Base-by-base conservation (phyloP, 169 alveolate species). In the Eimeria mitis region DNA sequence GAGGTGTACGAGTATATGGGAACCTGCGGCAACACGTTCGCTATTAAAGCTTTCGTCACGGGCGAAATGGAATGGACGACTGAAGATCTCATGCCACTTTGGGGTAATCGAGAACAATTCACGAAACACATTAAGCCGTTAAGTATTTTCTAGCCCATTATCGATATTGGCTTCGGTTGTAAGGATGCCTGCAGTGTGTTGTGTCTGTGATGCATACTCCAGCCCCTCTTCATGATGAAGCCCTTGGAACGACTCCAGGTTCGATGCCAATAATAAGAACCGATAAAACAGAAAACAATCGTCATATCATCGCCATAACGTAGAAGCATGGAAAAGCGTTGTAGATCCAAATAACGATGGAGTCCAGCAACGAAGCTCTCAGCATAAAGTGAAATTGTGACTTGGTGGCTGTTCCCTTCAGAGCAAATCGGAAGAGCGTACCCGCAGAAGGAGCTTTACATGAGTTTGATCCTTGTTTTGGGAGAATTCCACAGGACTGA, bases 1-100 rank as follows among this genome's bases (percentile, higher is more conserved):
- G 92, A 87, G 63, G 92, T 87, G n/a, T 87, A 87, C 81, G 81
- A 87, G 44, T 87, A 87, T 49, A 61, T 87, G 92, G 92, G 92
- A 28, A 87, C 92, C 42, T 87, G 92, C 65, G 92, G 92, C 31
- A 42, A 1, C 25, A 59, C 65, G 37, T 87, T 42, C 49, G 40
- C 71, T 34, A 34, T 87, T 49, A 59, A 42, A 63, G 44, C 25
- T 61, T 87, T 87, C 71, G 81, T 87, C 61, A 87, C 92, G 9
- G 83, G 92, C 47, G 34, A 19, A 40, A 42, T 63, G 44, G 92
- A 87, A 42, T 87, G 92, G 92, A 63, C 92, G 54, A 42, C 63
- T 63, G 92, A 87, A 49, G 92, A 87, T 25, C 92, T 87, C 31
- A 16, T 87, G 25, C 92, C 92, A 16, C 92, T 87, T 40, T 87